Conservation (phyloP, 129 eudicot species). For the Cynara cardunculus region DNA sequence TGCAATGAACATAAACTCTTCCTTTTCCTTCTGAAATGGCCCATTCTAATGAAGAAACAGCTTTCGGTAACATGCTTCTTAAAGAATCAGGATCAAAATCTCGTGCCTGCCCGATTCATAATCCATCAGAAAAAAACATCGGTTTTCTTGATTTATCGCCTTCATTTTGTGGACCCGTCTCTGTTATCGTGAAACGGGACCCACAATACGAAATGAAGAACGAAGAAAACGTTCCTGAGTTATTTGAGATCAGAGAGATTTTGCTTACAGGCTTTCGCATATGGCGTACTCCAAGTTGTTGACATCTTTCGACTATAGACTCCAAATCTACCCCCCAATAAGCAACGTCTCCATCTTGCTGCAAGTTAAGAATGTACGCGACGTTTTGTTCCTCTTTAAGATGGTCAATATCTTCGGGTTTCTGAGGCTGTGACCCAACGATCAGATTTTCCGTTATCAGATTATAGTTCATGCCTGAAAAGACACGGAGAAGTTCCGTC, state of each 20-base stretch:
- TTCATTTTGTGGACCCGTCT: background rate
- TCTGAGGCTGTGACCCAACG: slow-evolving; percentile 97
- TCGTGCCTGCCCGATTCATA: slow-evolving; percentile 53
- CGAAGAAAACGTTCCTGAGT: background rate
- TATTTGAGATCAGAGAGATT: background rate
- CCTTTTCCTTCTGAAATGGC: slow-evolving; percentile 88
- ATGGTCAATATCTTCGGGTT: slow-evolving; percentile 82
- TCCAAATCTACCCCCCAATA: slow-evolving; percentile 82
- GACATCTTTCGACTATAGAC: slow-evolving; percentile 56
- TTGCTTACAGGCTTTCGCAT: slow-evolving; percentile 97
- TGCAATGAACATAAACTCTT: slow-evolving; percentile 82
- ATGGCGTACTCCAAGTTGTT: slow-evolving; percentile 63
- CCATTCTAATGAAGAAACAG: slow-evolving; percentile 85
- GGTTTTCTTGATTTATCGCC: background rate
- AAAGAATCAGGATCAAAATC: slow-evolving; percentile 95
- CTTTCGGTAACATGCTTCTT: slow-evolving; percentile 78
- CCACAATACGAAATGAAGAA: background rate
- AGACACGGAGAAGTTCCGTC: slow-evolving; percentile 6
- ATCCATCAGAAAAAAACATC: background rate
- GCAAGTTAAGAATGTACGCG: slow-evolving; percentile 86
- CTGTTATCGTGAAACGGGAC: background rate
- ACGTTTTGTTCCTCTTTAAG: slow-evolving; percentile 76
- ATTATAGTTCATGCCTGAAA: slow-evolving; percentile 88
- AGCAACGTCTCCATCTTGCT: slow-evolving; percentile 79
- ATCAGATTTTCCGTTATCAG: slow-evolving; percentile 70